A percentile compares a stretch with the other conserved stretches of the same genome.
Conservation (phyloP, 108 stramenopile species). For the Parietichytrium sp. region DNA sequence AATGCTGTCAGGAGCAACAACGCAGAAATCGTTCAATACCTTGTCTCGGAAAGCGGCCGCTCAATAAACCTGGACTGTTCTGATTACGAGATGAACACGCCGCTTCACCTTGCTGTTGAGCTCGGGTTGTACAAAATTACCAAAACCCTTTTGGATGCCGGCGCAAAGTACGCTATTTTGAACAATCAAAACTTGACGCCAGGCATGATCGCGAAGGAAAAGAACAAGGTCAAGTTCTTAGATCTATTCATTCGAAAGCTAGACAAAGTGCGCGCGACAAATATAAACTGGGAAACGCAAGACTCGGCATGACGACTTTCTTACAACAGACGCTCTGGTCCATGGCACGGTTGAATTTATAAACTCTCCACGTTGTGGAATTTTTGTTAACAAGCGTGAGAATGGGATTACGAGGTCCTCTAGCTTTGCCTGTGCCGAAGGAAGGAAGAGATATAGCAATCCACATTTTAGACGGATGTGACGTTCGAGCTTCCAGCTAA, state of each 20-base stretch:
- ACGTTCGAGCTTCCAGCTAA: no score
- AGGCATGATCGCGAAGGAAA: neutral
- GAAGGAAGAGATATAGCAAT: no score
- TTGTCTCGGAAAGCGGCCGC: neutral
- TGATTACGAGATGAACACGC: neutral
- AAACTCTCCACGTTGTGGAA: no score
- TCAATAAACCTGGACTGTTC: neutral
- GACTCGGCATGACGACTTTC: no score
- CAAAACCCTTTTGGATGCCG: neutral
- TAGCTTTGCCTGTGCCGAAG: no score
- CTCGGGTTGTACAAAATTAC: neutral
- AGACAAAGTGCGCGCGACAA: neutral
- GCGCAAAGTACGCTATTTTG: neutral
- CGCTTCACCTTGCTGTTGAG: conserved; percentile 1
- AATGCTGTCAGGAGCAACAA: conserved; percentile 11
- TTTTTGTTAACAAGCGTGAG: no score
- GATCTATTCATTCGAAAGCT: neutral
- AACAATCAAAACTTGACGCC: conserved; percentile 2
- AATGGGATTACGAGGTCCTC: no score
- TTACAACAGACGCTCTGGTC: no score
- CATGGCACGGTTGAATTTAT: no score
- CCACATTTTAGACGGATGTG: no score
- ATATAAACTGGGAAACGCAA: no score
- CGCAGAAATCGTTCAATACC: neutral
- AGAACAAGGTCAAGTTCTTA: neutral